Evolutionary conservation across 2,329 filamentous ascomycete genomes (phyloP).

Genomic region (Dothidotthia symphoricarpi): DNA sequence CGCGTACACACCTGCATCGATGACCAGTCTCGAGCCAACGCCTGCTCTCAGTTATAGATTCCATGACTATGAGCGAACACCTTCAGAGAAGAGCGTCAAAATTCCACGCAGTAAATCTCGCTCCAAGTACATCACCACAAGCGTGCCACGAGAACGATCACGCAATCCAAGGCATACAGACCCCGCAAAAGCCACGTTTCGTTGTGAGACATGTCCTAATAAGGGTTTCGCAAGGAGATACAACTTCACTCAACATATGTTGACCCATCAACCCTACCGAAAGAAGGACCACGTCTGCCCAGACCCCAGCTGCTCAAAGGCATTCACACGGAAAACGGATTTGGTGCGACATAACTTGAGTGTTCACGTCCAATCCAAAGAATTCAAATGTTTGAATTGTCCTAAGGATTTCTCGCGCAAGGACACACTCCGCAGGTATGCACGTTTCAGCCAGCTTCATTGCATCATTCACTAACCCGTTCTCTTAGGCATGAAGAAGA

Average conservation of each 20-base stretch:
- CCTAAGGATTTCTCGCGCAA: conserved; percentile 71
- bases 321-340: conserved; percentile 81
- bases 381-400: conserved; percentile 70
- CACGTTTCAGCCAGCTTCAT: not conserved
- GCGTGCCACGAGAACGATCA: conserved; percentile 6
- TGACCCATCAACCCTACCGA: conserved; percentile 74
- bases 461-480: conserved; percentile 16
- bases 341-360: conserved; percentile 58
- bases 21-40: conserved; percentile 21
- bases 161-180: conserved; percentile 21
- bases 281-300: conserved; percentile 70
- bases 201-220: conserved; percentile 66
- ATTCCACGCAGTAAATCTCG: conserved; percentile 12
- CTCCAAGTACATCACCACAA: conserved; percentile 3
- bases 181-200: conserved; percentile 50
- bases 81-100: conserved; percentile 12
- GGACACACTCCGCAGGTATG: conserved; percentile 77
- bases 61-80: conserved; percentile 8
- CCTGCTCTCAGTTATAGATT: conserved; percentile 14
- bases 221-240: conserved; percentile 80
- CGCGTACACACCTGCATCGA: conserved; percentile 20
- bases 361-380: conserved; percentile 72
- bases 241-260: conserved; percentile 83
- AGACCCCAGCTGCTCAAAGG: conserved; percentile 64
- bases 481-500: conserved; percentile 70